A percentile compares a stretch with the other conserved stretches of the same genome.
phyloP scores from a whole-genome alignment of 177 flowering plant genomes.

The Telopea speciosissima region DNA sequence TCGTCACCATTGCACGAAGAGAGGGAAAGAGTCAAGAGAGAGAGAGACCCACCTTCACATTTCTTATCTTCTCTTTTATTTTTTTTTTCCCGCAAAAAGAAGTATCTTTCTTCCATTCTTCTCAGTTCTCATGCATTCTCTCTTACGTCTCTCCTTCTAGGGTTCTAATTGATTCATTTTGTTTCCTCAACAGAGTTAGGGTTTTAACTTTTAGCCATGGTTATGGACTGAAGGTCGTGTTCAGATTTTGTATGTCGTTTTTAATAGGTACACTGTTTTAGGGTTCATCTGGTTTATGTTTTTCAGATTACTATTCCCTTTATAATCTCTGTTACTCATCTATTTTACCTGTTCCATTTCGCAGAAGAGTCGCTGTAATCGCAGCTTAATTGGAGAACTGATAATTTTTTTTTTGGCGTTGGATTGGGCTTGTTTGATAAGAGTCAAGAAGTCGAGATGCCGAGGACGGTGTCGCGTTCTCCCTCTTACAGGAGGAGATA shows the following conservation, averaged over 20 bases:
- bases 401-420: not conserved
- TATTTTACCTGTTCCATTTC: not conserved
- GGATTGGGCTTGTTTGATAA: not conserved
- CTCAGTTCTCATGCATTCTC: not conserved
- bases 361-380: constrained; percentile 1
- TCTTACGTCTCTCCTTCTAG: constrained; percentile 2
- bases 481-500: constrained; percentile 61
- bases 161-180: not conserved
- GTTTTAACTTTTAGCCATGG: not conserved
- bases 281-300: not conserved
- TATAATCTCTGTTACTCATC: not conserved
- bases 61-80: not conserved
- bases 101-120: not conserved
- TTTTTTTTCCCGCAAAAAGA: too few relatives aligned
- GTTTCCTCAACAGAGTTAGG: not conserved
- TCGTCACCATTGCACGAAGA: too few relatives aligned
- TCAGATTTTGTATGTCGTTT: not conserved
- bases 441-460: constrained; percentile 13
- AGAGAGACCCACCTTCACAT: not conserved
- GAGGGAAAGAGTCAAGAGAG: too few relatives aligned
- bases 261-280: not conserved
- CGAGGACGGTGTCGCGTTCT: constrained; percentile 41
- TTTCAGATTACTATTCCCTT: not conserved
- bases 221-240: not conserved
- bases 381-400: not conserved